Conservation (phyloP, 2,329 filamentous ascomycete genomes). For the Monosporascus ibericus region DNA sequence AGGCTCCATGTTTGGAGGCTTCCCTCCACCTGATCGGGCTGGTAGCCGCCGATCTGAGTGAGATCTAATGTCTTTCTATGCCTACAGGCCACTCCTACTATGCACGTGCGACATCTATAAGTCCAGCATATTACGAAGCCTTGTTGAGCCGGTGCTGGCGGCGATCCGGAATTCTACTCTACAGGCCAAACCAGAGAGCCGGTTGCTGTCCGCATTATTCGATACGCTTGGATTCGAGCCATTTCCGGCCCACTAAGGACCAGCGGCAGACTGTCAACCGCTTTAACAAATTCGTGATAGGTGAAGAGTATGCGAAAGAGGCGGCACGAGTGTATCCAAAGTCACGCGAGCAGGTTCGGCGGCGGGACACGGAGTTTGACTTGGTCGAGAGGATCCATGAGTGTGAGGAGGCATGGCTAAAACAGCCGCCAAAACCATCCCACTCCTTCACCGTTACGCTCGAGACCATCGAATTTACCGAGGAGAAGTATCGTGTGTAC, state of each 20-base stretch:
- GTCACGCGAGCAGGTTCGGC: constrained; percentile 59
- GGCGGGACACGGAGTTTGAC: constrained; percentile 61
- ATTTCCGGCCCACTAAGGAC: constrained; percentile 62
- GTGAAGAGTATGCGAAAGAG: constrained; percentile 60
- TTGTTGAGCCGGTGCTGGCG: constrained; percentile 74
- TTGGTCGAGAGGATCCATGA: constrained; percentile 64
- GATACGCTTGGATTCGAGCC: constrained; percentile 61
- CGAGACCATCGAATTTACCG: constrained; percentile 63
- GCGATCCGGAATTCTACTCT: constrained; percentile 64
- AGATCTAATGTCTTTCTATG: constrained; percentile 18
- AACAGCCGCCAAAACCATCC: constrained; percentile 55
- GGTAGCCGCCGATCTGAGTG: constrained; percentile 16
- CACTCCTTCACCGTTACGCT: constrained; percentile 65
- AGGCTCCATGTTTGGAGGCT: not conserved
- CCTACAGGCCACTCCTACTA: constrained; percentile 67
- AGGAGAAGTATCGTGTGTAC: constrained; percentile 70
- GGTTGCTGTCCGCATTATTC: constrained; percentile 93
- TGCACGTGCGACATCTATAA: constrained; percentile 54
- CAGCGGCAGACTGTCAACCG: constrained; percentile 72
- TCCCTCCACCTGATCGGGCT: constrained; percentile 9
- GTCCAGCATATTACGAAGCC: constrained; percentile 61
- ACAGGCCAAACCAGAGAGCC: constrained; percentile 69
- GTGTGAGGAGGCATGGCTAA: constrained; percentile 50
- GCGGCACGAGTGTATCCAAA: constrained; percentile 59
- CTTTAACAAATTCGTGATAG: constrained; percentile 67